Evolutionary conservation across 495 filamentous ascomycete genomes (phyloP), one percentile per base, ranked within the genome.

Genomic region (Penicillium samsonianum): DNA sequence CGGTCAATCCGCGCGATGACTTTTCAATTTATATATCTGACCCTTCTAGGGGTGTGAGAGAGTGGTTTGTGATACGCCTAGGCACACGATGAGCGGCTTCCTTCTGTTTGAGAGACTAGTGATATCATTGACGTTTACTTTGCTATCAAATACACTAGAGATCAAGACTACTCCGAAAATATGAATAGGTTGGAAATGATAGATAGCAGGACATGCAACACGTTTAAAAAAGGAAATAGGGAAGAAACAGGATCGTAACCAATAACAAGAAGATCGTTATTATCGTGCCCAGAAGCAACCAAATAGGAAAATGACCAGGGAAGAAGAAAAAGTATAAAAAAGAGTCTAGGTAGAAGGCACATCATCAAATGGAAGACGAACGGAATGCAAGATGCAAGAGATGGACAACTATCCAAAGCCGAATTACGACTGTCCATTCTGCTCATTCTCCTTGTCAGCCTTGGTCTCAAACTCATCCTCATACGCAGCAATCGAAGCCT

Each of bases 391-490:
- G 4, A 43, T 20, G 19, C 4, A 22, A 43, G 4, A 44, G 7
- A 33, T 50, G 16, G 28, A 25, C 22, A 25, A 16, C 17, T n/a
- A 42, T 40, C 11, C 22, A 50, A 8, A 52, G 20, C 23, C n/a
- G 30, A 28, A 52, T 52, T 22, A 60, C 16, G 28, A 33, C 30
- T 57, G 47, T 12, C 40, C 45, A 41, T 59, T 59, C 42, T 44
- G 10, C 10, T 28, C 37, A 63, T 68, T 64, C 37, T 51, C 60
- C 17, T 57, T 58, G 4, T 76, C 74, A 4, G 60, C 69, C 66
- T 79, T 75, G 28, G 82, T 76, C 65, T 84, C 82, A 54, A 86
- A 79, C 66, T 88, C 85, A 70, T 87, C 84, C 47, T 84, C 81
- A 50, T 83, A 83, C 35, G 71, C 73, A 23, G 73, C 80, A 43